Base-by-base conservation (phyloP, 805 yeast genomes). In the Priceomyces fermenticarens region DNA sequence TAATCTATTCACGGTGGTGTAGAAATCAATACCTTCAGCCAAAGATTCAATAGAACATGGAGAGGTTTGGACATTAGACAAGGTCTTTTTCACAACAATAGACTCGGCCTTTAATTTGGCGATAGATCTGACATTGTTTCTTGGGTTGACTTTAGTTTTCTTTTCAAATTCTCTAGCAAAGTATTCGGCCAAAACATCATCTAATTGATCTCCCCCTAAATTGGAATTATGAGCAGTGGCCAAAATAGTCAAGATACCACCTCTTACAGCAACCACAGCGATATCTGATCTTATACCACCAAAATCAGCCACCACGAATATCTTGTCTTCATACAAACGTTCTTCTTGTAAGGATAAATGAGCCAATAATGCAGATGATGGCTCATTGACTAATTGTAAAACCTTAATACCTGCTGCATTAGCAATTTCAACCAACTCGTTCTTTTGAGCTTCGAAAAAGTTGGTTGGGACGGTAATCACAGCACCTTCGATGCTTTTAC, bases 271-370 rank as follows among this genome's bases (percentile, higher is more conserved):
- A 55, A 93, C 72, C 38, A 93, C 90, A 44, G 98, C 96, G 47
- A 90, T 97, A 61, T 93, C 98, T 32, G 96, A 83, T 69, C 98
- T 55, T 12, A 89, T 77, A 60, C 96, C 97, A 63, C 99, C 99
- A 57, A 93, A 87, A 67, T 93, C 99, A 41, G 95, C 95, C 52
- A 93, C 97, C 37, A 88, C 95, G 57, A 83, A 83, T 45, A 87
- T 66, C 72, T 84, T 84, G 67, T 88, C 95, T 51, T 79, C 67
- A 41, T 55, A 54, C 46, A 75, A 63, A 41, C 69, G 65, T 47
- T 75, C 79, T 32, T 66, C 76, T 41, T 72, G 63, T 29, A 69
- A 57, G 31, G 77, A 67, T 44, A 80, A 71, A 59, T 90, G 91
- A 4, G 98, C 88, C 51, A 93, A 73, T 48, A 93, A 72, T 37